Conservation (phyloP, 371 early-diverging fungal species). For the Syncephalastrum monosporum region DNA sequence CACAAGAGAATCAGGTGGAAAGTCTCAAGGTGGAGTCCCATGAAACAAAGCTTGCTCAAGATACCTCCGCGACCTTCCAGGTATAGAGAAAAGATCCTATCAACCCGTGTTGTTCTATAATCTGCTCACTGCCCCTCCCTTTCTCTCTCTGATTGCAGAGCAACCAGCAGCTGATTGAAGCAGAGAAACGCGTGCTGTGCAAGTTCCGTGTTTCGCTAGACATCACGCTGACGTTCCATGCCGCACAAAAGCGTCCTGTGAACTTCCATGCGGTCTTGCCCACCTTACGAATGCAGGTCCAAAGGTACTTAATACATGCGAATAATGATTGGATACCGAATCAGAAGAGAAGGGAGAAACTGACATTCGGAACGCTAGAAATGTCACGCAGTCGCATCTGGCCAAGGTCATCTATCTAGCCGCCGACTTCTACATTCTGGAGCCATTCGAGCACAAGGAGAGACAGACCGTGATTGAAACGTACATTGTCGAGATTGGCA, state of each 20-base stretch:
- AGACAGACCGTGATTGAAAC: constrained; percentile 28
- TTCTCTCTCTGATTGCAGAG: constrained; percentile 1
- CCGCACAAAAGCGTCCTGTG: constrained; percentile 27
- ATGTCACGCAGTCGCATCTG: constrained; percentile 27
- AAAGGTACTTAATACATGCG: constrained; percentile 10
- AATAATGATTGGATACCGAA: neutral
- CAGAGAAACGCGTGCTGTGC: constrained; percentile 24
- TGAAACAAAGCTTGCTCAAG: neutral
- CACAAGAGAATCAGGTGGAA: too few species aligned
- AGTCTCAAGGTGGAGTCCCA: too few species aligned
- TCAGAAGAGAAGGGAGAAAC: neutral
- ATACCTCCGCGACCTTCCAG: constrained; percentile 1
- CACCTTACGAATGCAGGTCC: constrained; percentile 28
- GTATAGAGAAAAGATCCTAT: neutral
- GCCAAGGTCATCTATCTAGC: constrained; percentile 33
- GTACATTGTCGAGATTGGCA: constrained; percentile 27
- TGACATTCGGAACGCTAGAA: constrained; percentile 10
- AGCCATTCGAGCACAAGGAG: constrained; percentile 26
- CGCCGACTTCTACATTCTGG: constrained; percentile 27
- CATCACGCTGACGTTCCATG: constrained; percentile 35
- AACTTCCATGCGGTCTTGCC: constrained; percentile 39
- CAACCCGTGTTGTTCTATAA: too few species aligned
- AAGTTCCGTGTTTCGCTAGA: constrained; percentile 35
- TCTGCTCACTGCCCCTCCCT: too few species aligned
- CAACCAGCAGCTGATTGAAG: constrained; percentile 29